Percentiles rank a stretch among this genome's conserved stretches.
These are phyloP conservation scores for Bisporella sp. DNA, from an alignment of 2,329 filamentous ascomycete species.

Conservation along the genomic window DNA sequence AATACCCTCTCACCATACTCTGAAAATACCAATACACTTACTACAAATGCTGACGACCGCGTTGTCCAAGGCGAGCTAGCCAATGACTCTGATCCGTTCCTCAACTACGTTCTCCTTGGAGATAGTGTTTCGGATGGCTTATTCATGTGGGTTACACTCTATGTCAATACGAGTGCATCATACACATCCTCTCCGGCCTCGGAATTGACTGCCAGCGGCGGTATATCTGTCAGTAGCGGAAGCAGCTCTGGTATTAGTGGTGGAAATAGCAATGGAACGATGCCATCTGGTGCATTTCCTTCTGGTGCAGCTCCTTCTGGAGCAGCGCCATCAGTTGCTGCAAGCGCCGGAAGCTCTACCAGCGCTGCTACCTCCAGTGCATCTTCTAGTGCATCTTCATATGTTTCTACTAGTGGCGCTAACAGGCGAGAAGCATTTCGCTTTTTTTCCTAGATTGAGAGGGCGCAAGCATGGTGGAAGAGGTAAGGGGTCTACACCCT, in stretches of 20 bases:
- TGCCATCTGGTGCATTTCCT: no score
- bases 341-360: no score
- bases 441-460: no score
- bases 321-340: no score
- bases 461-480: no score
- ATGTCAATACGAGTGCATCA: slow-evolving; percentile 33
- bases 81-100: slow-evolving; percentile 41
- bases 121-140: slow-evolving; percentile 43
- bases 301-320: no score
- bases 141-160: slow-evolving; percentile 48
- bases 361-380: no score
- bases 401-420: no score
- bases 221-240: neutral
- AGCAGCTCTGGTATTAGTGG: neutral
- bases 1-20: slow-evolving; percentile 40
- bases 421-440: no score
- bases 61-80: slow-evolving; percentile 38
- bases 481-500: no score
- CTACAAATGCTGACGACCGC: slow-evolving; percentile 12
- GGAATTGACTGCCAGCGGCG: neutral
- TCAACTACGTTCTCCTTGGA: slow-evolving; percentile 53
- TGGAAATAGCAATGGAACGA: neutral
- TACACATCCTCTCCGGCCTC: slow-evolving; percentile 1
- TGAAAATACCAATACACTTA: slow-evolving; percentile 39
- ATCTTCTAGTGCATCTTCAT: no score